Conservation (phyloP, 352 stramenopile species). For the Phytophthora agathidicida region DNA sequence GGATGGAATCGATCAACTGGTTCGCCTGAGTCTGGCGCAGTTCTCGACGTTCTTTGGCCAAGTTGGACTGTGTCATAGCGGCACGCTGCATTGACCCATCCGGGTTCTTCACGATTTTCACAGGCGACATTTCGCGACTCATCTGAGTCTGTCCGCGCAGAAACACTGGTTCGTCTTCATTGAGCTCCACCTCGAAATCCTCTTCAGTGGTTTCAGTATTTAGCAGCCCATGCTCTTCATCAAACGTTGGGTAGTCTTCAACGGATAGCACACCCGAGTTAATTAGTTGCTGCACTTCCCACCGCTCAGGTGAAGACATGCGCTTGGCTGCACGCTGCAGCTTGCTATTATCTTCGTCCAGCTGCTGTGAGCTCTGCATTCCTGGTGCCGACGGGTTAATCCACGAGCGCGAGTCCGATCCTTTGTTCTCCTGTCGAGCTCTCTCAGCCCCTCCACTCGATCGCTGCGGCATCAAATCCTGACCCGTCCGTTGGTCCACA, state of each 20-base stretch:
- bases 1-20: conserved; percentile 96
- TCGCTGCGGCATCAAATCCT: conserved; percentile 95
- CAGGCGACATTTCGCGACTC: conserved; percentile 92
- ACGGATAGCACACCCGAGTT: conserved; percentile 97
- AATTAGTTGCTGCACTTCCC: conserved; percentile 98
- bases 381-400: conserved; percentile 87
- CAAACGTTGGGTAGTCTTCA: conserved; percentile 98
- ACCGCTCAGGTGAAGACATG: conserved; percentile 97
- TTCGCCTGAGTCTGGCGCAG: conserved; percentile 97
- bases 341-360: conserved; percentile 77
- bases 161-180: conserved; percentile 97
- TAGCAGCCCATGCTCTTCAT: conserved; percentile 91
- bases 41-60: conserved; percentile 98
- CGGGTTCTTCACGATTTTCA: conserved; percentile 99
- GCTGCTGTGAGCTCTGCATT: conserved; percentile 69
- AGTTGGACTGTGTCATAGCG: conserved; percentile 95
- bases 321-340: conserved; percentile 82
- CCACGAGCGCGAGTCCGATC: conserved; percentile 73
- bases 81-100: conserved; percentile 98
- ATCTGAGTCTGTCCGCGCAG: conserved; percentile 94
- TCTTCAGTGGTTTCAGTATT: conserved; percentile 86
- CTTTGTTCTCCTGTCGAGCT: conserved; percentile 53
- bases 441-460: conserved; percentile 64
- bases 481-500: conserved; percentile 95
- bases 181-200: conserved; percentile 95